Evolutionary conservation across 805 yeast species (phyloP).

Genomic region (Suhomyces sp.): DNA sequence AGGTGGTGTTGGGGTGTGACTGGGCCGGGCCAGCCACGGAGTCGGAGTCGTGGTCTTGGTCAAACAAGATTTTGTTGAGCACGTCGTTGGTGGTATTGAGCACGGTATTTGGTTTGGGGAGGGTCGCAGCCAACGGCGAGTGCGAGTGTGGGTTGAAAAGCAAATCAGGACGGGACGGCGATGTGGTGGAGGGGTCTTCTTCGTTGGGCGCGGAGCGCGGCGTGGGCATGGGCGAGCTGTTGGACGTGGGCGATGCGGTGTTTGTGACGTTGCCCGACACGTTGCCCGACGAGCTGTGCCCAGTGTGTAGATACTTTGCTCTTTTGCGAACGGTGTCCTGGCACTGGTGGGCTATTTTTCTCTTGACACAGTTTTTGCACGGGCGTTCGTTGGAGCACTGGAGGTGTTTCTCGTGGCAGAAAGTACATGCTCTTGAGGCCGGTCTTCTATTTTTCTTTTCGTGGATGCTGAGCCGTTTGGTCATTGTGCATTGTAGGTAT

Average conservation of each 20-base stretch:
- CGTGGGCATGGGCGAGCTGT: not conserved
- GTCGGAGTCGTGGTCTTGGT: conserved; percentile 9
- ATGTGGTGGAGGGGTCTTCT: not conserved
- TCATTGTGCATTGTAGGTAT: conserved; percentile 39
- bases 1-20: conserved; percentile 6
- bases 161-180: not conserved
- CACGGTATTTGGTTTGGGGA: conserved; percentile 13
- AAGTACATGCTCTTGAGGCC: conserved; percentile 64
- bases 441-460: conserved; percentile 58
- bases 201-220: not conserved
- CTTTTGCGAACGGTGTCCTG: conserved; percentile 55
- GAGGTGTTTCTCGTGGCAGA: conserved; percentile 70
- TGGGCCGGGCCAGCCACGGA: conserved; percentile 11
- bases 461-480: conserved; percentile 53
- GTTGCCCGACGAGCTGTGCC: not conserved
- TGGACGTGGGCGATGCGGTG: not conserved
- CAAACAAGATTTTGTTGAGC: conserved; percentile 14
- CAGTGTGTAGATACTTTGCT: conserved; percentile 35
- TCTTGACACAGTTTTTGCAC: conserved; percentile 64
- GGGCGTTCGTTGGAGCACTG: conserved; percentile 72
- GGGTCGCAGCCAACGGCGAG: not conserved
- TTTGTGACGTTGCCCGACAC: not conserved
- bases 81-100: conserved; percentile 17
- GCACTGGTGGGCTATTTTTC: conserved; percentile 56
- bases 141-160: not conserved